Percentiles rank a stretch among this genome's conserved stretches.
Evolutionary conservation across 495 filamentous ascomycete species (phyloP).

Genomic region (Penicillium simplicissimum): DNA sequence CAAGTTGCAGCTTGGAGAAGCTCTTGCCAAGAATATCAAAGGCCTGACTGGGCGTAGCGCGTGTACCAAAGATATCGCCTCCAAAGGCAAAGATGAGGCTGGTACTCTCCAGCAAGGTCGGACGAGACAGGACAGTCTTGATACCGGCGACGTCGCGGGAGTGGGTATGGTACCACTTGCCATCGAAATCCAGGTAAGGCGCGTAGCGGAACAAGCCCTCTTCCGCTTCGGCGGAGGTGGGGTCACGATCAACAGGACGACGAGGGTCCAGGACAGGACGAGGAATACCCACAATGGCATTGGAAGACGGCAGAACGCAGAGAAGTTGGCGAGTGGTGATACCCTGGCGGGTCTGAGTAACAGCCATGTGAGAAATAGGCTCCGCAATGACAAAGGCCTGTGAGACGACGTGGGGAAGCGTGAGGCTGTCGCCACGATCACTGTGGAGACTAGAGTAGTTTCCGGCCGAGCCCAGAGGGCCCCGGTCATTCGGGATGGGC

Average conservation of each 20-base stretch:
- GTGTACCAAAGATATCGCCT: constrained; percentile 79
- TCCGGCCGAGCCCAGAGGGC: constrained; percentile 62
- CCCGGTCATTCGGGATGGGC: constrained; percentile 77
- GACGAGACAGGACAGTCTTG: constrained; percentile 66
- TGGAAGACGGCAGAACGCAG: constrained; percentile 67
- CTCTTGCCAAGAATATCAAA: constrained; percentile 93
- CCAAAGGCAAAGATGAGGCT: constrained; percentile 90
- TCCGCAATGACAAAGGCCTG: constrained; percentile 78
- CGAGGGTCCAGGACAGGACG: constrained; percentile 78
- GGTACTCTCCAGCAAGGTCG: constrained; percentile 88
- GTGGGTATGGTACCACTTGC: constrained; percentile 79
- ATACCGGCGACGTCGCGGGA: constrained; percentile 78
- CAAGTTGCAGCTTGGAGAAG: constrained; percentile 84
- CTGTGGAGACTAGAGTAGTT: constrained; percentile 73
- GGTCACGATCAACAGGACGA: constrained; percentile 83
- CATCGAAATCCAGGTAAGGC: constrained; percentile 80
- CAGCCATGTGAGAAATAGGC: constrained; percentile 73
- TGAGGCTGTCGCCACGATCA: constrained; percentile 37
- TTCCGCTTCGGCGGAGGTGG: constrained; percentile 72
- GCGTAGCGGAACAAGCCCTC: constrained; percentile 80
- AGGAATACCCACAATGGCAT: constrained; percentile 77
- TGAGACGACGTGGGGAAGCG: constrained; percentile 69
- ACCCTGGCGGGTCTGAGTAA: constrained; percentile 88
- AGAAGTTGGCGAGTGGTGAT: constrained; percentile 85
- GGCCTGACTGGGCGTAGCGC: constrained; percentile 76